phyloP scores from a whole-genome alignment of 148 eudicot species.

The Camellia japonica region DNA sequence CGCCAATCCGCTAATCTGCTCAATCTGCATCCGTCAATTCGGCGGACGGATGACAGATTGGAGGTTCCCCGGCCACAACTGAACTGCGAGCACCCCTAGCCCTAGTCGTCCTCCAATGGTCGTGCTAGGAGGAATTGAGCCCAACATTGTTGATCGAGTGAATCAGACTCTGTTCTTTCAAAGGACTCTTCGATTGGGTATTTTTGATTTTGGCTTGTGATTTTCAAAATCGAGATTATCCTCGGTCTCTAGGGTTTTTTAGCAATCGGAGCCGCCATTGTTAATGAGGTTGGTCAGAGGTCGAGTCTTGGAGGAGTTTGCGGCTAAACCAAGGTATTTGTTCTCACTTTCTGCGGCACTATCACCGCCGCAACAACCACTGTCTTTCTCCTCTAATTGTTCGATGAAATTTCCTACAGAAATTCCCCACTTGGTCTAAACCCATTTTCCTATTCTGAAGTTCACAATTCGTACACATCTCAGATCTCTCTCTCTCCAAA shows the following conservation, averaged over 20 bases:
- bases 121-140: slow-evolving; percentile 17
- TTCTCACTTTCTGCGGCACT: background rate
- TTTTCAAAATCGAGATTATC: slow-evolving; percentile 2
- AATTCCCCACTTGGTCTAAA: too few relatives aligned
- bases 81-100: slow-evolving; percentile 6
- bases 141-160: slow-evolving; percentile 30
- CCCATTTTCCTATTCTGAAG: too few relatives aligned
- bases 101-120: slow-evolving; percentile 22
- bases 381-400: too few relatives aligned
- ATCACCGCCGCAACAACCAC: too few relatives aligned
- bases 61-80: too few relatives aligned
- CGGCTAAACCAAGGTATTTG: slow-evolving; percentile 9
- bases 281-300: slow-evolving; percentile 38
- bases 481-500: too few relatives aligned
- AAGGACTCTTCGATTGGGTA: slow-evolving; percentile 26
- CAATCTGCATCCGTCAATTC: too few relatives aligned
- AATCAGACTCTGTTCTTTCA: slow-evolving; percentile 35
- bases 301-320: slow-evolving; percentile 30
- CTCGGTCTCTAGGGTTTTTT: slow-evolving; percentile 18
- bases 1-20: too few relatives aligned
- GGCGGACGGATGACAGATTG: too few relatives aligned
- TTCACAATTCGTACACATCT: too few relatives aligned
- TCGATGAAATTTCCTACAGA: too few relatives aligned
- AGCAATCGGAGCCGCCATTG: background rate
- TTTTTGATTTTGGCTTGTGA: slow-evolving; percentile 14